Evolutionary conservation across 1,139 yeast genomes (phyloP).

Genomic region (Kurtzmaniella quercitrusa): DNA sequence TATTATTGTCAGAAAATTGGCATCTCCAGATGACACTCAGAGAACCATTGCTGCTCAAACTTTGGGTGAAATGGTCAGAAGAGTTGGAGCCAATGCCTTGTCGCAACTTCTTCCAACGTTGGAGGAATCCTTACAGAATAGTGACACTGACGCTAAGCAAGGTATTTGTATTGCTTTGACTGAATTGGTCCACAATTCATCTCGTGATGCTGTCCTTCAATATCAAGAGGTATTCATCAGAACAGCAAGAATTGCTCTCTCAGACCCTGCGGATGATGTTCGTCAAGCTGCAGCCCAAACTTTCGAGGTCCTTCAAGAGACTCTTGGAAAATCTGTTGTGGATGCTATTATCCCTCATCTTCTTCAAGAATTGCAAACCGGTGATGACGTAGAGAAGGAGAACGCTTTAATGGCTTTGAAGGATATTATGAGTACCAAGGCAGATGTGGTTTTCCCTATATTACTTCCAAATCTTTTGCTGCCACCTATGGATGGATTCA

Average conservation of each 20-base stretch:
- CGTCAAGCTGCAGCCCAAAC: slow-evolving; percentile 91
- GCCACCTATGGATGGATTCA: slow-evolving; percentile 79
- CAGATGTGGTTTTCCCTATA: slow-evolving; percentile 91
- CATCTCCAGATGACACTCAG: slow-evolving; percentile 73
- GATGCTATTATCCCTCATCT: slow-evolving; percentile 87
- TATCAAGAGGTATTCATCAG: slow-evolving; percentile 68
- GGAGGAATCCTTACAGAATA: slow-evolving; percentile 55
- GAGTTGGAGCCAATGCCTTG: slow-evolving; percentile 90
- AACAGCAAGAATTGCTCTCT: slow-evolving; percentile 74
- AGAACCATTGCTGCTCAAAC: slow-evolving; percentile 91
- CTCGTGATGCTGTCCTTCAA: slow-evolving; percentile 54
- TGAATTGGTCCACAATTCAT: slow-evolving; percentile 78
- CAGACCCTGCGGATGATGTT: slow-evolving; percentile 68
- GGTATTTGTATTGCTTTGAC: slow-evolving; percentile 94
- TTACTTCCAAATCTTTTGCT: slow-evolving; percentile 79
- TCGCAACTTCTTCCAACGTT: slow-evolving; percentile 82
- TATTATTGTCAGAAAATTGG: slow-evolving; percentile 76
- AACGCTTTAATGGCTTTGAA: slow-evolving; percentile 83
- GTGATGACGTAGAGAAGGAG: slow-evolving; percentile 50
- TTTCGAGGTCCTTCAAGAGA: slow-evolving; percentile 79
- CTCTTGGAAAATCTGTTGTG: slow-evolving; percentile 79
- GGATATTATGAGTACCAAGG: slow-evolving; percentile 87
- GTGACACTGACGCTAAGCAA: slow-evolving; percentile 82
- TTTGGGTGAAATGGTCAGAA: slow-evolving; percentile 89
- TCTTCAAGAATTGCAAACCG: slow-evolving; percentile 62